These are phyloP conservation scores for Starmerella scarabaei DNA, from an alignment of 805 yeast species.

Conservation along the genomic window DNA sequence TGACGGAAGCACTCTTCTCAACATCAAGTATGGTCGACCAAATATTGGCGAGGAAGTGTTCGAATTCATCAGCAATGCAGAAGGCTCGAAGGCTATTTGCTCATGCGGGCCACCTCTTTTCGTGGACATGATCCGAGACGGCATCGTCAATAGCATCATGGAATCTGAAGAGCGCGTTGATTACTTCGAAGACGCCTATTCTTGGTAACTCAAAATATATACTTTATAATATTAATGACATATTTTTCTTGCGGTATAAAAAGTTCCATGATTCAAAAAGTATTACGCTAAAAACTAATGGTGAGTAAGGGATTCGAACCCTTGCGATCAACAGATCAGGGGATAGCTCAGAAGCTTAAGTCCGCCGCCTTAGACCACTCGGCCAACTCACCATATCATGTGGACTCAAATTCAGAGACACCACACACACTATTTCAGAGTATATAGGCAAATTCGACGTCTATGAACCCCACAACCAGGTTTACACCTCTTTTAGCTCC, in stretches of 20 bases:
- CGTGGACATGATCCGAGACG: constrained; percentile 43
- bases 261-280: too few relatives aligned
- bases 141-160: constrained; percentile 23
- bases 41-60: constrained; percentile 11
- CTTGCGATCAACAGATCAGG: constrained; percentile 24
- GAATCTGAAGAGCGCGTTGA: constrained; percentile 23
- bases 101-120: constrained; percentile 49
- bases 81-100: constrained; percentile 37
- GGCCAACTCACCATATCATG: constrained; percentile 19
- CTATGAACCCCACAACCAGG: too few relatives aligned
- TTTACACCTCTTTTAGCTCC: too few relatives aligned
- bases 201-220: constrained; percentile 20
- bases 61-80: constrained; percentile 15
- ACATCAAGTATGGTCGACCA: constrained; percentile 20
- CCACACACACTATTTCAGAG: constrained; percentile 2
- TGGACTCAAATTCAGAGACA: neutral
- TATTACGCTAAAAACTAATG: constrained; percentile 3
- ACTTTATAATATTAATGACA: neutral
- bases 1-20: constrained; percentile 4
- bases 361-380: constrained; percentile 24
- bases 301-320: constrained; percentile 24
- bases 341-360: constrained; percentile 20
- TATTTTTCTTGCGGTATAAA: too few relatives aligned
- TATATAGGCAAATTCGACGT: neutral
- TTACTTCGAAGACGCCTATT: constrained; percentile 29